Conservation (phyloP, 2,329 filamentous ascomycete species). For the Aspergillus pseudotamarii region DNA sequence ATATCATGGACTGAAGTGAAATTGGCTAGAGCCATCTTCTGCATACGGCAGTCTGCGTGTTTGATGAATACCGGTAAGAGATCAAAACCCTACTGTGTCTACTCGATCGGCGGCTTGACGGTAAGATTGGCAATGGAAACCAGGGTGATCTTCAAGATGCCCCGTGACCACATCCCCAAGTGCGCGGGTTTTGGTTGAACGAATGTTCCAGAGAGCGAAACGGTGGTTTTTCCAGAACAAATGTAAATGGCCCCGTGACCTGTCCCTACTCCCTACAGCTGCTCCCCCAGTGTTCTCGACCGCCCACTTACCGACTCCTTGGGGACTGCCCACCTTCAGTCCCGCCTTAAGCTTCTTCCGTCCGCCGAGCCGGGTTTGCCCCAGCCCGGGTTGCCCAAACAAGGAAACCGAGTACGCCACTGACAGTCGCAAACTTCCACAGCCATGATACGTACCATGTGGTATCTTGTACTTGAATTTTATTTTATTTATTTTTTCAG, state of each 20-base stretch:
- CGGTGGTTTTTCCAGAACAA: slow-evolving; percentile 5
- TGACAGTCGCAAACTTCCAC: neutral
- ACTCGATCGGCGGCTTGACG: neutral
- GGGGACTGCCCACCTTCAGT: neutral
- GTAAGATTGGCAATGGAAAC: neutral
- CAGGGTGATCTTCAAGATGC: neutral
- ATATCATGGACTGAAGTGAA: neutral
- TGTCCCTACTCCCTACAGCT: neutral
- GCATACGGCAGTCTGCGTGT: neutral
- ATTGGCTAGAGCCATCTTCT: neutral
- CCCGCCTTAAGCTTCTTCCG: slow-evolving; percentile 14
- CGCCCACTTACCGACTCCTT: slow-evolving; percentile 1
- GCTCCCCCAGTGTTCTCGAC: slow-evolving; percentile 10
- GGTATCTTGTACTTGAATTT: neutral
- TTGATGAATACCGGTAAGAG: neutral
- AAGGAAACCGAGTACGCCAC: slow-evolving; percentile 15
- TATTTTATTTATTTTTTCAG: neutral
- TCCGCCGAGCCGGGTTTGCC: slow-evolving; percentile 15
- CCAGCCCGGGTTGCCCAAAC: slow-evolving; percentile 18
- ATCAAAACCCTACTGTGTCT: neutral
- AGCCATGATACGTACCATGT: neutral
- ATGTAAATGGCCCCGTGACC: slow-evolving; percentile 13
- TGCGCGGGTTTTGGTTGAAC: neutral
- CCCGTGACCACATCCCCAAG: neutral
- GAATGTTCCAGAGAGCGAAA: slow-evolving; percentile 4